Evolutionary conservation across 495 filamentous ascomycete species (phyloP).

Genomic region (Chlorociboria aeruginascens): DNA sequence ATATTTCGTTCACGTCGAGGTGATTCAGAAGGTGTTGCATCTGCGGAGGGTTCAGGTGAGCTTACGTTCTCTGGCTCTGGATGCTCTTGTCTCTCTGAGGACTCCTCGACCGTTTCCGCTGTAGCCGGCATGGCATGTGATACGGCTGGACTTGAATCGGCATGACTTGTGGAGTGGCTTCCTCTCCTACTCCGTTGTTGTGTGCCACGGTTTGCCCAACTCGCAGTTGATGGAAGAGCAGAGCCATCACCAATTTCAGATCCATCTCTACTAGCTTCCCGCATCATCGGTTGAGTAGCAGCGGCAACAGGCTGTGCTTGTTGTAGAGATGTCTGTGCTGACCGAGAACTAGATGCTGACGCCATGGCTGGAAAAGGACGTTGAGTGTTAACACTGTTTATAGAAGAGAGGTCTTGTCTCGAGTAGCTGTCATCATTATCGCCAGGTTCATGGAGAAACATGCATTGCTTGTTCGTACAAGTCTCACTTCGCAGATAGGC

Average conservation of each 20-base stretch:
- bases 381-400: conserved; percentile 79
- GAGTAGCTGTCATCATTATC: conserved; percentile 97
- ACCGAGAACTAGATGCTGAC: conserved; percentile 34
- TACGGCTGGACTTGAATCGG: conserved; percentile 69
- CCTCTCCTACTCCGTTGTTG: conserved; percentile 58
- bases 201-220: conserved; percentile 75
- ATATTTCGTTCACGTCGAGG: conserved; percentile 15
- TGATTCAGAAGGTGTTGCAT: conserved; percentile 19
- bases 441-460: conserved; percentile 93
- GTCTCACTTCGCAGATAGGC: conserved; percentile 88
- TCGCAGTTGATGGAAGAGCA: conserved; percentile 82
- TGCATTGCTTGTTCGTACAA: conserved; percentile 90
- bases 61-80: conserved; percentile 7
- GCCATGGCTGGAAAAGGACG: conserved; percentile 39
- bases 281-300: conserved; percentile 57
- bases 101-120: conserved; percentile 18
- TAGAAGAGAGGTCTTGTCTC: conserved; percentile 88
- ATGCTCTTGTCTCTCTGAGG: conserved; percentile 24
- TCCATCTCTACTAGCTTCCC: conserved; percentile 67
- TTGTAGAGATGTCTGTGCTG: conserved; percentile 34
- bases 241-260: conserved; percentile 61
- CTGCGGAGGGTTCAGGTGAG: conserved; percentile 11
- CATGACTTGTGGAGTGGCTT: conserved; percentile 67
- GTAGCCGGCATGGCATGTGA: conserved; percentile 46
- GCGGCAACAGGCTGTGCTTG: conserved; percentile 33